Base-by-base conservation (phyloP, 768 basidiomycete species). In the Leucocoprinus sp. region DNA sequence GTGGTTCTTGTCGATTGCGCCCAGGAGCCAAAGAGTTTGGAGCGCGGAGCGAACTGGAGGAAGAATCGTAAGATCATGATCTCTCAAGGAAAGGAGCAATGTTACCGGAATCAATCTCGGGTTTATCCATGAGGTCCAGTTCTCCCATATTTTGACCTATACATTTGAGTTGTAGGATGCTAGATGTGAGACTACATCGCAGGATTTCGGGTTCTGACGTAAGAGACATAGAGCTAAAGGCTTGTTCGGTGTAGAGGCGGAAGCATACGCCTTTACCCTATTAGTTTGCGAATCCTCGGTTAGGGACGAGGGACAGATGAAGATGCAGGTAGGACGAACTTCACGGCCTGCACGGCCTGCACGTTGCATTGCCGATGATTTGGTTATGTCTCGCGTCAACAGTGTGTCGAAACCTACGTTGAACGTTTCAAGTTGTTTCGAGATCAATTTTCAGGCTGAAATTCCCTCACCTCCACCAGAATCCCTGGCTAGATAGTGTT, bases 341-440 rank as follows among this genome's bases (percentile, higher is more conserved):
- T 97, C 92, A 47, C 96, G 90, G 51, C 96, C 96, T 0, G 95
- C 96, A 46, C 96, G 89, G 60, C 96, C 96, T 2, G 92, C 77
- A n/a, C 96, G 74, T 61, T 99, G 88, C 74, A 81, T 80, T 5
- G 96, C 93, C 11, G 87, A 91, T 2, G 90, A 91, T 61, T 89
- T 82, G 19, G 88, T 88, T 50, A 97, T 87, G 41, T 85, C 80
- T 57, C 78, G 77, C 12, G 85, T 84, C 33, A 90, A 55, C 3
- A 98, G 69, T 12, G 88, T 84, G 62, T 98, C 93, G 54, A 97
- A 85, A 2, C 91, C 93, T 92, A 52, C 6, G 22, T 9, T 17
- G n/a, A 11, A 8, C n/a, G 26, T 34, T 12, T 31, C 11, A 11
- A 49, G n/a, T 37, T 3, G 14, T 21, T n/a, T n/a, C 38, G 29